Conservation (phyloP, 1,139 yeast species). For the Diutina sp. region DNA sequence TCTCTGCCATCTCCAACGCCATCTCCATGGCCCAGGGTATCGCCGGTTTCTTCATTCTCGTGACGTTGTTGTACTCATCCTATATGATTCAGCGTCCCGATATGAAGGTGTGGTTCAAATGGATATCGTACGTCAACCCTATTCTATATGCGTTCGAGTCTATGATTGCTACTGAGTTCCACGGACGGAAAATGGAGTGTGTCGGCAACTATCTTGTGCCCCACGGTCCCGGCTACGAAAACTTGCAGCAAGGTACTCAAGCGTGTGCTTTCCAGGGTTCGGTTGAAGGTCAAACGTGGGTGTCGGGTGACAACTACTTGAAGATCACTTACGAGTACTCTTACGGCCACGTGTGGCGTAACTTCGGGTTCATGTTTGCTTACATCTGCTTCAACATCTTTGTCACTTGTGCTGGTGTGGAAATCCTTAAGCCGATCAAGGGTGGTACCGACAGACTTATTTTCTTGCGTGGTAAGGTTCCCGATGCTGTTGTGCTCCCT, state of each 20-base stretch:
- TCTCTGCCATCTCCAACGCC: conserved; percentile 52
- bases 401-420: conserved; percentile 22
- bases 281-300: conserved; percentile 20
- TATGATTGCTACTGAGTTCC: conserved; percentile 51
- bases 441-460: conserved; percentile 48
- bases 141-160: conserved; percentile 59
- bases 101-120: conserved; percentile 69
- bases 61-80: conserved; percentile 63
- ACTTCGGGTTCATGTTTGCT: conserved; percentile 35
- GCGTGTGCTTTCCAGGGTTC: conserved; percentile 19
- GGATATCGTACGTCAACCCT: conserved; percentile 70
- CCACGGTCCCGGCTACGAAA: conserved; percentile 11
- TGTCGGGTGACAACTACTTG: conserved; percentile 33
- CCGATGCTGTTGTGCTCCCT: conserved; percentile 12
- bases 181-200: conserved; percentile 29
- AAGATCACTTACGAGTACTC: conserved; percentile 20
- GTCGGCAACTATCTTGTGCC: conserved; percentile 12
- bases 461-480: conserved; percentile 43
- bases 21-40: conserved; percentile 55
- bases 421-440: conserved; percentile 7
- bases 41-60: conserved; percentile 51
- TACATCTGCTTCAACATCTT: conserved; percentile 22
- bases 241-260: conserved; percentile 4
- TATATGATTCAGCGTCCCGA: conserved; percentile 39
- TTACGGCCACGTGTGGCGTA: conserved; percentile 35